Percentiles rank a stretch among this genome's conserved stretches.
These are phyloP conservation scores for Eucalyptus paniculata DNA, from an alignment of 345 rosid species.

Conservation along the genomic window DNA sequence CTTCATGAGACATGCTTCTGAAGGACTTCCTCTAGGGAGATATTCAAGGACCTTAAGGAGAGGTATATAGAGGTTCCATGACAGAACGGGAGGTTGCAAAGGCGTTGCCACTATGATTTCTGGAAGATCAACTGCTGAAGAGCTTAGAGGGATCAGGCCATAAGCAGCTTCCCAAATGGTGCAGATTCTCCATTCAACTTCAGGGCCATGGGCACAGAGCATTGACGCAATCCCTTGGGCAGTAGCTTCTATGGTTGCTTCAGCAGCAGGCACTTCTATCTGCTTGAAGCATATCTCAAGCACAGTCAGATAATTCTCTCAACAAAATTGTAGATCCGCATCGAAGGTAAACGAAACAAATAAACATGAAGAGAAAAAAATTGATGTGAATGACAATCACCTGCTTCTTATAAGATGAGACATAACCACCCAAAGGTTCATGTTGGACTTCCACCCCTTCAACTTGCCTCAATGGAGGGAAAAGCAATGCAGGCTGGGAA, in stretches of 20 bases:
- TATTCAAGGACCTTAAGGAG: slow-evolving; percentile 96
- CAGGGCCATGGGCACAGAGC: slow-evolving; percentile 99
- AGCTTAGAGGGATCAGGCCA: slow-evolving; percentile 86
- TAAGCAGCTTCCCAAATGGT: slow-evolving; percentile 99
- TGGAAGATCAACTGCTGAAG: slow-evolving; percentile 97
- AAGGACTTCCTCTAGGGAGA: slow-evolving; percentile 97
- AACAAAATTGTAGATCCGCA: background rate
- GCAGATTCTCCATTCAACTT: slow-evolving; percentile 99
- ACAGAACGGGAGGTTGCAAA: slow-evolving; percentile 77
- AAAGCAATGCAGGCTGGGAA: slow-evolving; percentile 92
- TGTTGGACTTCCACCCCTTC: slow-evolving; percentile 83
- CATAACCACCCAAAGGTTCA: slow-evolving; percentile 59
- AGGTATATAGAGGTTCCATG: slow-evolving; percentile 95
- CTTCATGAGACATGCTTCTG: slow-evolving; percentile 97
- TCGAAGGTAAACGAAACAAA: background rate
- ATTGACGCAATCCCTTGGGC: slow-evolving; percentile 99
- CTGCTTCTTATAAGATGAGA: slow-evolving; percentile 81
- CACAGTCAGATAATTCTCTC: background rate
- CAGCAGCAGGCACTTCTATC: slow-evolving; percentile 96
- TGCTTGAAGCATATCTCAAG: slow-evolving; percentile 4
- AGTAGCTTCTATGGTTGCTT: slow-evolving; percentile 97
- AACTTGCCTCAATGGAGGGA: slow-evolving; percentile 88
- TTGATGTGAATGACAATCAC: slow-evolving; percentile 5
- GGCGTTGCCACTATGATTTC: slow-evolving; percentile 93
- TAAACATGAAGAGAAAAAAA: background rate